Conservation (phyloP, 2,329 filamentous ascomycete genomes). For the Calonectria pauciramosa region DNA sequence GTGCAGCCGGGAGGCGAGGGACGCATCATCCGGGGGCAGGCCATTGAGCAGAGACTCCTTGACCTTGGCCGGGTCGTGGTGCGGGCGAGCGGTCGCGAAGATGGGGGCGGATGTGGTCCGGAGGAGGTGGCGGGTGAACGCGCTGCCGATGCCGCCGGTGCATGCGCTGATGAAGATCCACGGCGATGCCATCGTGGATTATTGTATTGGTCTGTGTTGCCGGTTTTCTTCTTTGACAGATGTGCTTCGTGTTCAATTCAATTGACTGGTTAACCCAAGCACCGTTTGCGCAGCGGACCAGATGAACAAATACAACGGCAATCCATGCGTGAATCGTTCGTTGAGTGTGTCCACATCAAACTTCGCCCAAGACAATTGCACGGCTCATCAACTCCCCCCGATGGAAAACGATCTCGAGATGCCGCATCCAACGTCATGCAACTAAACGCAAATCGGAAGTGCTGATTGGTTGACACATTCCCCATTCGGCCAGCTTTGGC, state of each 20-base stretch:
- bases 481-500: background rate
- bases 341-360: background rate
- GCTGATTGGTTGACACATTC: background rate
- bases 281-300: background rate
- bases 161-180: conserved; percentile 65
- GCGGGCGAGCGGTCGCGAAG: conserved; percentile 58
- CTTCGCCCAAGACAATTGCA: background rate
- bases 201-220: background rate
- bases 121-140: conserved; percentile 63
- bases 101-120: conserved; percentile 63
- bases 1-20: conserved; percentile 53
- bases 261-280: background rate
- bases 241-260: background rate
- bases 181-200: conserved; percentile 64
- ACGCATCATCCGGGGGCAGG: conserved; percentile 40
- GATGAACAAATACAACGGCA: background rate
- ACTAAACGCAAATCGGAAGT: conserved; percentile 3
- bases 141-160: conserved; percentile 63
- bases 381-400: background rate
- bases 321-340: background rate
- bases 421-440: conserved; percentile 13
- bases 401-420: background rate
- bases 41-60: conserved; percentile 52
- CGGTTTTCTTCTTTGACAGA: background rate
- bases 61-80: conserved; percentile 49